Conservation (phyloP, 441 rosid species). For the Euphorbia schlechtendalii region DNA sequence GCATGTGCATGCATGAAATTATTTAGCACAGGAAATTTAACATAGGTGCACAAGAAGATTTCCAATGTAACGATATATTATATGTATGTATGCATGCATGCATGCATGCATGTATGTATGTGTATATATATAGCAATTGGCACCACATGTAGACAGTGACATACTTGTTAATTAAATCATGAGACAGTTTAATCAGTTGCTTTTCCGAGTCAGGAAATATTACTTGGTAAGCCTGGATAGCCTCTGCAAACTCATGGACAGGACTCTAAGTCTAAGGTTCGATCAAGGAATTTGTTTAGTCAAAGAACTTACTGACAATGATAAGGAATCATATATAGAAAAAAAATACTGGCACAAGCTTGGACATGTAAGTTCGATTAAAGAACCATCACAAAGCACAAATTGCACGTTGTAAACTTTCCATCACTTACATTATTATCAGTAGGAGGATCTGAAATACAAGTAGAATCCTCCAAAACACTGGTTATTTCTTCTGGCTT, state of each 20-base stretch:
- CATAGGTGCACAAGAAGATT: no score
- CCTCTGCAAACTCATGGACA: slow-evolving; percentile 80
- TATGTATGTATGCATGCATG: no score
- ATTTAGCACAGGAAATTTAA: no score
- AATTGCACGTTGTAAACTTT: slow-evolving; percentile 10
- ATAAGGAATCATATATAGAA: slow-evolving; percentile 1
- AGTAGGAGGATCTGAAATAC: slow-evolving; percentile 32
- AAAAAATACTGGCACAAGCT: not conserved
- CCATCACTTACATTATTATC: slow-evolving; percentile 51
- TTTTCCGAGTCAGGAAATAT: slow-evolving; percentile 94
- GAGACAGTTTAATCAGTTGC: slow-evolving; percentile 73
- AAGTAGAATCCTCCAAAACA: slow-evolving; percentile 35
- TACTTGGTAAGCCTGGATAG: slow-evolving; percentile 77
- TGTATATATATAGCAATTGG: not conserved
- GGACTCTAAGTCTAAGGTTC: slow-evolving; percentile 60
- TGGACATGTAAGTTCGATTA: not conserved
- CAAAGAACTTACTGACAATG: slow-evolving; percentile 6
- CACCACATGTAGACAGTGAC: not conserved
- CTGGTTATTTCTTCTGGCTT: slow-evolving; percentile 40
- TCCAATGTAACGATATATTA: no score
- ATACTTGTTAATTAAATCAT: slow-evolving; percentile 63
- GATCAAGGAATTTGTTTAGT: slow-evolving; percentile 21
- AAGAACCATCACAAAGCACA: not conserved
- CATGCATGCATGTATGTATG: no score
- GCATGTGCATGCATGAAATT: no score